Evolutionary conservation across 768 basidiomycete species (phyloP), one percentile per base, ranked within the genome.

Genomic region (Russula brevipes): DNA sequence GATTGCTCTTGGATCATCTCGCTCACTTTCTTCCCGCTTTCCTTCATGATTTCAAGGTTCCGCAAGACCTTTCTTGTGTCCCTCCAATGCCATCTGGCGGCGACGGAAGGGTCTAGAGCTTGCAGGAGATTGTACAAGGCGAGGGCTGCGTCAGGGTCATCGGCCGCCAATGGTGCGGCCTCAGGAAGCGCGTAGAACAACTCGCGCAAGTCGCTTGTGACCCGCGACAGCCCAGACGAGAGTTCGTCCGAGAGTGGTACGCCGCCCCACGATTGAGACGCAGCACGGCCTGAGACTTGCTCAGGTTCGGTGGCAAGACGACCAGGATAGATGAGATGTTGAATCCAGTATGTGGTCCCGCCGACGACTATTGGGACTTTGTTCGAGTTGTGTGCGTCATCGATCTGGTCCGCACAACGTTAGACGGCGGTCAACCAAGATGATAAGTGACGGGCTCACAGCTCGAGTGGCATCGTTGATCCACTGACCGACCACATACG

Each of bases 331-430:
- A 98, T 77, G 44, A 97, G 84, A 72, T 99, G 92, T 70, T 99
- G 96, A 31, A 96, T 90, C 88, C 95, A 99, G 72, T 99, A 99
- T 4, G 92, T 85, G 2, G 97, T 98, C 5, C 97, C 97, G 3
- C 97, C 97, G 51, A 96, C 94, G 7, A 96, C 78, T 60, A 99
- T 90, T 0, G 97, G 96, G 6, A 98, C 73, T 61, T 87, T 76
- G 3, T 80, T 73, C 62, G 80, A 77, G 44, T 68, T 65, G 69
- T 92, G 85, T 9, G 88, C 86, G 60, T 89, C 85, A 54, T 86
- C 80, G 49, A 95, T 91, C 93, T 94, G 71, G 41, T 31, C 30
- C 44, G 9, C 67, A 52, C 58, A 61, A 55, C 31, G 42, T 49
- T 57, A 64, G 44, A 57, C 14, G 49, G 1, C 46, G 35, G n/a